Percentiles rank a stretch among this genome's conserved stretches.
These are phyloP conservation scores for Tolypocladium album DNA, from an alignment of 2,329 filamentous ascomycete genomes.

Conservation along the genomic window DNA sequence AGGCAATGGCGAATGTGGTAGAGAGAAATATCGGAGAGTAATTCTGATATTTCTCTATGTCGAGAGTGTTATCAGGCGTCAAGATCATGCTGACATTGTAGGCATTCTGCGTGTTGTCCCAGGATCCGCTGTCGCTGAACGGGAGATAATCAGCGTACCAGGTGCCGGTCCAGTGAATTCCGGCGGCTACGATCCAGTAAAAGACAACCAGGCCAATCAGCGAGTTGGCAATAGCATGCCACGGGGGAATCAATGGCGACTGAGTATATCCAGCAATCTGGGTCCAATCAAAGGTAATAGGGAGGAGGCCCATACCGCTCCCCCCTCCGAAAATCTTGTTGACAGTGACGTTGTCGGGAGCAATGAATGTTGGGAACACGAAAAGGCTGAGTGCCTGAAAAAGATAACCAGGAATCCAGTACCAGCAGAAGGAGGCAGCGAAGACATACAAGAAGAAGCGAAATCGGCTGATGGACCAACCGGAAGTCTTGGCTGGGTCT, in stretches of 20 bases:
- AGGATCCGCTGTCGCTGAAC: constrained; percentile 39
- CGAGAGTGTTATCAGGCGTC: constrained; percentile 32
- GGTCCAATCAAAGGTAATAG: constrained; percentile 39
- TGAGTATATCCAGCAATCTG: constrained; percentile 28
- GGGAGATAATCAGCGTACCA: constrained; percentile 43
- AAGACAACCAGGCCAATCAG: constrained; percentile 31
- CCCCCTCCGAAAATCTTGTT: constrained; percentile 46
- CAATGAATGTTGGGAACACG: constrained; percentile 44
- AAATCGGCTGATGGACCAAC: constrained; percentile 34
- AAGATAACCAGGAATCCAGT: constrained; percentile 41
- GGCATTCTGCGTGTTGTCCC: constrained; percentile 40
- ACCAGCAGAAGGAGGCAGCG: constrained; percentile 34
- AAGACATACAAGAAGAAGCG: constrained; percentile 33
- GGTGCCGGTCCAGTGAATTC: constrained; percentile 32
- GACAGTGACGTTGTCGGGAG: constrained; percentile 38
- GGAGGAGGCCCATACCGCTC: constrained; percentile 41
- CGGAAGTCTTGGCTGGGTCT: constrained; percentile 27
- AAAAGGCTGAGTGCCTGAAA: constrained; percentile 41
- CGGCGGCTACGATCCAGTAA: constrained; percentile 32
- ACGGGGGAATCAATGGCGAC: constrained; percentile 28
- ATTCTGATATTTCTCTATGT: constrained; percentile 34
- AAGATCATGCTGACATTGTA: constrained; percentile 44
- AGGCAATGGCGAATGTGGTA: constrained; percentile 31
- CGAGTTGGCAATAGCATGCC: constrained; percentile 34
- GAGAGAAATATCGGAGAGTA: constrained; percentile 45